Percentiles rank a stretch among this genome's conserved stretches.
Evolutionary conservation across 2,329 filamentous ascomycete genomes (phyloP).

Genomic region (Colletotrichum australisinense): DNA sequence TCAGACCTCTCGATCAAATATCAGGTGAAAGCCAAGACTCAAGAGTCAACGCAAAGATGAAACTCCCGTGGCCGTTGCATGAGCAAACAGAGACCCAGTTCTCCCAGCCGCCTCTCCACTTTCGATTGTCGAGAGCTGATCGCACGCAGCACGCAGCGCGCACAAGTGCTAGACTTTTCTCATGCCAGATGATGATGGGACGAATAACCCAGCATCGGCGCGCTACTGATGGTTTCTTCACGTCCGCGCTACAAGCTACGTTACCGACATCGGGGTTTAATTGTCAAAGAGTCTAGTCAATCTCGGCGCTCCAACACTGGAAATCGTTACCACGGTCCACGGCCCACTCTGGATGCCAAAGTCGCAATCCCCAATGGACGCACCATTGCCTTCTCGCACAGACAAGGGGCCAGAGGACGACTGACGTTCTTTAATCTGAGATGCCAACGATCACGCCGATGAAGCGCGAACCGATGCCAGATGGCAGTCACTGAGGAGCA

Average conservation of each 20-base stretch:
- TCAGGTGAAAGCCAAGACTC: constrained; percentile 26
- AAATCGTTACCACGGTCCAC: background rate
- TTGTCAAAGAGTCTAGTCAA: background rate
- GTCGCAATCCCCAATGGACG: constrained; percentile 3
- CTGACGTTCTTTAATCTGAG: constrained; percentile 8
- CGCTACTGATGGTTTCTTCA: background rate
- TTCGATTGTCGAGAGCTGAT: constrained; percentile 9
- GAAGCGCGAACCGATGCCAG: background rate
- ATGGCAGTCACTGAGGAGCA: background rate
- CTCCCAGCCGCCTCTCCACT: constrained; percentile 8
- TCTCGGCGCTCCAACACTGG: background rate
- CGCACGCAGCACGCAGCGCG: constrained; percentile 4
- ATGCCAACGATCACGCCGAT: constrained; percentile 1
- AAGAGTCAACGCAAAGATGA: constrained; percentile 25
- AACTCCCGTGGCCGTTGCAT: constrained; percentile 19
- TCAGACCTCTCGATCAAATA: constrained; percentile 29
- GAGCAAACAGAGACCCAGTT: constrained; percentile 13
- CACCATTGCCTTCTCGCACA: constrained; percentile 16
- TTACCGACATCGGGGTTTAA: constrained; percentile 1
- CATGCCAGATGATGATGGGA: constrained; percentile 12
- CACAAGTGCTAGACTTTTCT: background rate
- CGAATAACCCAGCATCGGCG: background rate
- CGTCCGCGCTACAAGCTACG: constrained; percentile 7
- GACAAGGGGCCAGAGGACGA: constrained; percentile 9
- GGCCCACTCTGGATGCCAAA: constrained; percentile 3